Evolutionary conservation across 306 rosid species (phyloP), one percentile per base, ranked within the genome.

Genomic region (Pueraria montana): DNA sequence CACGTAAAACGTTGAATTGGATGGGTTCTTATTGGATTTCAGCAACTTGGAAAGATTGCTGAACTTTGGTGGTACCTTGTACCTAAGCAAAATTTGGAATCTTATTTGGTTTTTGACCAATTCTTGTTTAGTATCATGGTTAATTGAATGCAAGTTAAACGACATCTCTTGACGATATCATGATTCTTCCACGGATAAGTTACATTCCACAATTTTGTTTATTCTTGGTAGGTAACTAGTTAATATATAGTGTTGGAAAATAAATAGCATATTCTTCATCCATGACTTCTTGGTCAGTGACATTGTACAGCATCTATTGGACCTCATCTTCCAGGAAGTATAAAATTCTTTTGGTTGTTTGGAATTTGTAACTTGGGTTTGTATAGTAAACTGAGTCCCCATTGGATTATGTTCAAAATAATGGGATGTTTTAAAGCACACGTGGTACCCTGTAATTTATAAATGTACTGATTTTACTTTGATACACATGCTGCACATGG

Each of bases 51-150:
- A 50, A 36, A 66, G 34, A 6, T 45, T 50, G 24, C 55, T 38
- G 18, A 59, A 62, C 56, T 61, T 55, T 26, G 27, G 1, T 23
- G 75, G 85, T 61, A 87, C 75, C 86, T 18, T 76, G 82, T 81
- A 77, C 88, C 84, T 59, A 58, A 74, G 30, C 84, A 53, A 77
- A 73, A 78, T 11, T 21, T 63, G 2, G 72, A 81, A 73, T 81
- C 40, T 67, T 56, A 66, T 66, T 65, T 40, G 20, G 48, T 62
- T 79, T 73, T 84, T 81, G 86, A 83, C 84, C 74, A 73, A 71
- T 80, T 64, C 17, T 72, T 84, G 72, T 67, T 65, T 34, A 16
- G 11, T 27, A 64, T 48, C 81, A 63, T 24, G 74, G 48, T 83
- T 80, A 76, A 75, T 53, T 61, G 83, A 87, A 82, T 82, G 53